A percentile compares a stretch with the other conserved stretches of the same genome.
These are phyloP conservation scores for Pinus tabuliformis DNA, from an alignment of 75 land plant genomes.

Conservation along the genomic window DNA sequence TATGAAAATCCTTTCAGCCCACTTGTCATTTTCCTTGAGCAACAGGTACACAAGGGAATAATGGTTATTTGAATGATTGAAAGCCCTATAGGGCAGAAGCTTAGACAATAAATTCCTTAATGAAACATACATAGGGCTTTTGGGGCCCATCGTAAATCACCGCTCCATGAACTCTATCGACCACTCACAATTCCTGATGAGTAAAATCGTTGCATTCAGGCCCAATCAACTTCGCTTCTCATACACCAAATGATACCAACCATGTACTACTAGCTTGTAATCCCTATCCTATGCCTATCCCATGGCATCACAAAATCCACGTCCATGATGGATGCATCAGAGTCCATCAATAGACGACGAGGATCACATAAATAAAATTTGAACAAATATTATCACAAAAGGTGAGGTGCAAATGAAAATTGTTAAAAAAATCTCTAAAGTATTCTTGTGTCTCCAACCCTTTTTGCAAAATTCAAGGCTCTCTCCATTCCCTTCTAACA, in stretches of 20 bases:
- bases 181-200: constrained; percentile 92
- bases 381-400: too few relatives aligned
- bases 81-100: constrained; percentile 52
- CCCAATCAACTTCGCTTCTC: constrained; percentile 63
- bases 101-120: constrained; percentile 47
- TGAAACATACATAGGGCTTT: constrained; percentile 11
- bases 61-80: constrained; percentile 79
- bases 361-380: too few relatives aligned
- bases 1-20: constrained; percentile 56
- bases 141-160: constrained; percentile 79
- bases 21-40: constrained; percentile 27
- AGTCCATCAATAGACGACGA: too few relatives aligned
- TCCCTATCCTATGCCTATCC: constrained; percentile 40
- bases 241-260: constrained; percentile 59
- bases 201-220: constrained; percentile 77
- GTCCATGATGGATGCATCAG: constrained; percentile 74
- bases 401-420: too few relatives aligned
- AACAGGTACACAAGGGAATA: constrained; percentile 69
- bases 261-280: constrained; percentile 77
- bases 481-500: background rate
- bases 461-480: constrained; percentile 1
- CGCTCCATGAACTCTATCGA: constrained; percentile 69
- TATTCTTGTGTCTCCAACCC: too few relatives aligned
- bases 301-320: constrained; percentile 80
- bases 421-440: too few relatives aligned